Evolutionary conservation across 2,329 filamentous ascomycete genomes (phyloP).

Genomic region (Hortaea werneckii): DNA sequence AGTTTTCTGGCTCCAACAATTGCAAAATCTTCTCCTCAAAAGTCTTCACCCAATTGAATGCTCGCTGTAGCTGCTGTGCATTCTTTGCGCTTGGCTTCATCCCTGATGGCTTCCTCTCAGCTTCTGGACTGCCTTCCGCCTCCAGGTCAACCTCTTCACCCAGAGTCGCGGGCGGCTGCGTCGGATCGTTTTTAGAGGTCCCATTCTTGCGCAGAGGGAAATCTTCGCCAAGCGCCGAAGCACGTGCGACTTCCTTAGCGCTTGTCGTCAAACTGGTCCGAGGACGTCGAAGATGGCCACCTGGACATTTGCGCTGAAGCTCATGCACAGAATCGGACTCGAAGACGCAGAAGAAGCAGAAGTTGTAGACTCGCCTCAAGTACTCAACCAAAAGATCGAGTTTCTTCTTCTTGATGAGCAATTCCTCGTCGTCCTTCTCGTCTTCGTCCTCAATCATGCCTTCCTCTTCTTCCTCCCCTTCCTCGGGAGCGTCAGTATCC

Average conservation of each 20-base stretch:
- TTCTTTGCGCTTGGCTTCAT: constrained; percentile 55
- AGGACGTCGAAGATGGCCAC: constrained; percentile 89
- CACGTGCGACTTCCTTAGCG: constrained; percentile 74
- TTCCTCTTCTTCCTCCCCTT: constrained; percentile 53
- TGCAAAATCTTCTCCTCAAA: constrained; percentile 95
- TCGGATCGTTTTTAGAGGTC: constrained; percentile 34
- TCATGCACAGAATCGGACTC: constrained; percentile 97
- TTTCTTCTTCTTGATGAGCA: constrained; percentile 90
- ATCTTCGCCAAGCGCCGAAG: constrained; percentile 69
- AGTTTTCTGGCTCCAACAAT: constrained; percentile 79
- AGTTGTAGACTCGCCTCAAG: constrained; percentile 90
- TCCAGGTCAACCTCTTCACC: constrained; percentile 43
- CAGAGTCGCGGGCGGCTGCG: constrained; percentile 42
- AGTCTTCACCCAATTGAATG: constrained; percentile 97
- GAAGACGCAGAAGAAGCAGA: constrained; percentile 99
- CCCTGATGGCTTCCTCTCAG: constrained; percentile 52
- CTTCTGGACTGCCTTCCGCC: constrained; percentile 37
- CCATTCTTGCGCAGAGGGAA: constrained; percentile 60
- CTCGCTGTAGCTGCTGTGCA: constrained; percentile 84
- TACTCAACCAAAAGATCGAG: constrained; percentile 95
- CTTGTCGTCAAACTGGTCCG: constrained; percentile 73
- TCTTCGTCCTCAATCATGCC: constrained; percentile 48
- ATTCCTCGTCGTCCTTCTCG: constrained; percentile 80
- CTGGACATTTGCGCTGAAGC: constrained; percentile 87
- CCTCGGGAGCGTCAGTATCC: constrained; percentile 39